Evolutionary conservation across 2,329 filamentous ascomycete genomes (phyloP).

Genomic region (Colletotrichum paranaense): DNA sequence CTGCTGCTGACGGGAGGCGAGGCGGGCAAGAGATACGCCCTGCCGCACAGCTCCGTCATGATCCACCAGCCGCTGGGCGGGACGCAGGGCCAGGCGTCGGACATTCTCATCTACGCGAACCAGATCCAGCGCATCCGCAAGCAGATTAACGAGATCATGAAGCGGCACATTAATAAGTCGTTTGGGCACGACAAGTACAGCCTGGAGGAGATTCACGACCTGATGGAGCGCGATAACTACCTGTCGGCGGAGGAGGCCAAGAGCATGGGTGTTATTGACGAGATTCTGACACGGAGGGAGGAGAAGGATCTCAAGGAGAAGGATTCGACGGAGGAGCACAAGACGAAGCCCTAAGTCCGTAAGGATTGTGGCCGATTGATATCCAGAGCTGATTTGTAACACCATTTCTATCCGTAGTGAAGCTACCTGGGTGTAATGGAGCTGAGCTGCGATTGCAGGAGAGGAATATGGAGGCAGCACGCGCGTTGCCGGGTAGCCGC

Average conservation of each 20-base stretch:
- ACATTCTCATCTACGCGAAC: slow-evolving; percentile 97
- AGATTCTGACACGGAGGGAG: slow-evolving; percentile 78
- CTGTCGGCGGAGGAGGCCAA: slow-evolving; percentile 89
- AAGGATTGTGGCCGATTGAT: background rate
- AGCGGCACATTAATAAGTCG: slow-evolving; percentile 82
- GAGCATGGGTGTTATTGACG: slow-evolving; percentile 91
- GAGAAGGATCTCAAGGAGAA: slow-evolving; percentile 42
- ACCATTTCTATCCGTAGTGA: background rate
- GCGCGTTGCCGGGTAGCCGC: slow-evolving; percentile 29
- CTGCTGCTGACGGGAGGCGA: slow-evolving; percentile 88
- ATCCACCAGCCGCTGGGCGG: slow-evolving; percentile 92
- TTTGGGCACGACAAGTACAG: slow-evolving; percentile 81
- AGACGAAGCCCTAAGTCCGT: slow-evolving; percentile 31
- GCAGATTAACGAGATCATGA: slow-evolving; percentile 92
- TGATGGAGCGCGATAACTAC: slow-evolving; percentile 98
- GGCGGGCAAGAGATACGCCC: slow-evolving; percentile 84
- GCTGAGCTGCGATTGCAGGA: background rate
- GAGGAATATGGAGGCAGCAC: background rate
- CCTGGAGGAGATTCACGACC: slow-evolving; percentile 85
- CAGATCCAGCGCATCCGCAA: slow-evolving; percentile 90
- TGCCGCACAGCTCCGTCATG: slow-evolving; percentile 97
- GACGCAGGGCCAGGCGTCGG: slow-evolving; percentile 73
- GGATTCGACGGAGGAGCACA: slow-evolving; percentile 27
- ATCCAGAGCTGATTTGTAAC: background rate
- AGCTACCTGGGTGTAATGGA: background rate